Conservation (phyloP, 495 filamentous ascomycete genomes). For the Hypoxylon subgilvum region DNA sequence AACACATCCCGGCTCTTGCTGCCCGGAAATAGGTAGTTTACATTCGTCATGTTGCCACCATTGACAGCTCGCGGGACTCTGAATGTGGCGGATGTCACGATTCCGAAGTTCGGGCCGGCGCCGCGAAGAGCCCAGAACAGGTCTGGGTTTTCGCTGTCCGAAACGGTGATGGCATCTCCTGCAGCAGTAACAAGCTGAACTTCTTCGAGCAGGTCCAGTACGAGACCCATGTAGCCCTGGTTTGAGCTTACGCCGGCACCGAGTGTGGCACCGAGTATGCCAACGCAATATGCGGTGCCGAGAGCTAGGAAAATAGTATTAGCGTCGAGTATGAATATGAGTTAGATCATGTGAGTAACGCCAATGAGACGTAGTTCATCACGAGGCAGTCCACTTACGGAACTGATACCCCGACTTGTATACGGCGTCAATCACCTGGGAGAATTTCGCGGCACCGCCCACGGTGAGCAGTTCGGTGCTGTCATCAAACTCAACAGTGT, state of each 20-base stretch:
- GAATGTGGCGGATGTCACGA: conserved; percentile 54
- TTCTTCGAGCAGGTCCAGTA: conserved; percentile 34
- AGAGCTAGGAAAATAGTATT: conserved; percentile 1
- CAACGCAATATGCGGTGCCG: conserved; percentile 33
- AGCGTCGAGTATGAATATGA: neutral
- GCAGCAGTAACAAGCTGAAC: conserved; percentile 56
- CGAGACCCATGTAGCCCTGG: conserved; percentile 45
- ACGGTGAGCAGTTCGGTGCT: conserved; percentile 4
- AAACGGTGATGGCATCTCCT: conserved; percentile 50
- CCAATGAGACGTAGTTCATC: neutral
- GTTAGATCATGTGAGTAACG: neutral
- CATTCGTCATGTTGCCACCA: conserved; percentile 30
- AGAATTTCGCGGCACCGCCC: conserved; percentile 4
- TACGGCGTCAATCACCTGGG: conserved; percentile 5
- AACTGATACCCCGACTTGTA: conserved; percentile 7
- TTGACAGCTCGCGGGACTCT: conserved; percentile 39
- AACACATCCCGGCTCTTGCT: conserved; percentile 27
- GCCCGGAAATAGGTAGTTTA: conserved; percentile 36
- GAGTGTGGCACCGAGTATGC: conserved; percentile 45
- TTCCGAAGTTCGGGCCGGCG: conserved; percentile 58
- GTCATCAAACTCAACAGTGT: conserved; percentile 1
- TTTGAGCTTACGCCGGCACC: conserved; percentile 46
- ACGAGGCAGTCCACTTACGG: neutral
- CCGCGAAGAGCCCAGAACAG: conserved; percentile 56
- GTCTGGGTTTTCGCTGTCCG: conserved; percentile 51